phyloP scores from a whole-genome alignment of 805 yeast genomes.

The Blastobotrys terrestris region DNA sequence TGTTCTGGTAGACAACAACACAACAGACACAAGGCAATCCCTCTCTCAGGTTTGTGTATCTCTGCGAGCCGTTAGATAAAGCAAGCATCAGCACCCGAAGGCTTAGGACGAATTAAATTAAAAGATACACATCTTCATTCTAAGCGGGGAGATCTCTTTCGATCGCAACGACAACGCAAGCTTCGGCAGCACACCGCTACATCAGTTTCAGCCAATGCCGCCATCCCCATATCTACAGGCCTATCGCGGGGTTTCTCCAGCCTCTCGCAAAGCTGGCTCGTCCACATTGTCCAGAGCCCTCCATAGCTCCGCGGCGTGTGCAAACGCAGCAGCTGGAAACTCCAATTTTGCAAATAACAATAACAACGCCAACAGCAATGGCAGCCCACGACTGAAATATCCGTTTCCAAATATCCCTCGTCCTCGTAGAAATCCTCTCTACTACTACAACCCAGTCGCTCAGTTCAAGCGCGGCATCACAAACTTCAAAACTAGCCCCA shows the following conservation, averaged over 20 bases:
- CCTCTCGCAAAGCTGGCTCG: background rate
- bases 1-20: no score
- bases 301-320: background rate
- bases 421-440: constrained; percentile 18
- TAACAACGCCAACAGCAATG: background rate
- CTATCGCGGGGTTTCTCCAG: background rate
- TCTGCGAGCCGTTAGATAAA: no score
- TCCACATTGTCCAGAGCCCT: background rate
- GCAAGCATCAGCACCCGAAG: no score
- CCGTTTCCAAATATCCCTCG: constrained; percentile 23
- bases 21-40: no score
- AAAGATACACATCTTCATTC: no score
- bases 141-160: background rate
- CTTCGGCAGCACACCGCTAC: background rate
- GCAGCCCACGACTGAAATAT: constrained; percentile 7
- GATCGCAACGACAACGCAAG: no score
- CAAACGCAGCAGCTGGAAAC: background rate
- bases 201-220: background rate
- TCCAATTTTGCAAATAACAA: background rate
- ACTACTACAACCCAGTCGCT: constrained; percentile 21
- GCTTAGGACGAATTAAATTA: no score
- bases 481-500: constrained; percentile 4
- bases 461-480: constrained; percentile 20
- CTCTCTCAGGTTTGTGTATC: no score
- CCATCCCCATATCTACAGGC: background rate